Evolutionary conservation across 805 yeast genomes (phyloP), one percentile per base, ranked within the genome.

Genomic region (Barnettozyma vustinii): DNA sequence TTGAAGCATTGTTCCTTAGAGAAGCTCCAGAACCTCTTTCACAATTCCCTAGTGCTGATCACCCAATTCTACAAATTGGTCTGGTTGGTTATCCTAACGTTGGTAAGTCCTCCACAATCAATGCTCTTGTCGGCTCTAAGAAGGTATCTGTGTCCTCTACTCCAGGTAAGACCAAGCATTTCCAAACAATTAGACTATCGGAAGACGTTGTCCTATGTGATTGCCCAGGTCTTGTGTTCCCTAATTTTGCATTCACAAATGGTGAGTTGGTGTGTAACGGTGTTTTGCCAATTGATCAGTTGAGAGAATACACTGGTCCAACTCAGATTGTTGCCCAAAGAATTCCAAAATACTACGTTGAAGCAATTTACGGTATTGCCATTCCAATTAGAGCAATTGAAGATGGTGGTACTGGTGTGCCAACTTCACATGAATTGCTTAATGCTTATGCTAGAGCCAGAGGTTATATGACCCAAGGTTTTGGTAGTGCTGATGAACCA

Each of bases 181-280:
- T 94, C 76, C 99, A 94, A 73, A 94, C 99, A 1, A 91, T 94
- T 53, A 79, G 81, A 62, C 75, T 94, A 41, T 81, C 96, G 1
- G 87, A 85, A 46, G 76, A 84, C 35, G 94, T 94, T 2, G 76
- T 90, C 56, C 74, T 94, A 46, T 94, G 98, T 70, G 99, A 94
- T 75, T 94, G 99, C 74, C 99, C 99, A 2, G 99, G 99, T 77
- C 75, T 94, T 53, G 99, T 94, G 16, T 94, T 94, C 74, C 99
- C 99, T 21, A 94, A 92, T 62, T 94, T 94, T 65, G 98, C 98
- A 7, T 87, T 87, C 64, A 87, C 97, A 21, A 91, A 90, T 62
- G 98, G 96, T 58, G 99, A 94, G 60, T 77, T 94, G 61, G 99
- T 94, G 1, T 90, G 97, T 72, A 88, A 90, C 62, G 99, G 99